Evolutionary conservation across 1,139 yeast species (phyloP), one percentile per base, ranked within the genome.

Genomic region (Arxiozyma heterogenica): DNA sequence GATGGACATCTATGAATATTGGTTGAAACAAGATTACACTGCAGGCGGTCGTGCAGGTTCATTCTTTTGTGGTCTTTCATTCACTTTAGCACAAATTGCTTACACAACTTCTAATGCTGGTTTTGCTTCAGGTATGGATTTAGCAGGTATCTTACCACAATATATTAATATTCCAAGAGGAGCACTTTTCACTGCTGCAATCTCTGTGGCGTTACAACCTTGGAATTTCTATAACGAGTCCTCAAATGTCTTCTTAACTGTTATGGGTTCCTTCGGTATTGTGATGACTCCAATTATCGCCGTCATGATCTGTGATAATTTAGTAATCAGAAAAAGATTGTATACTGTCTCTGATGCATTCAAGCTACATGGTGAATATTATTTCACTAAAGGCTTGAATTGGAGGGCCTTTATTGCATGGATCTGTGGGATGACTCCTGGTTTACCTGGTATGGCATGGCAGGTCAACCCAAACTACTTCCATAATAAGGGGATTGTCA

Each of bases 121-220:
- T 23, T 71, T 77, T 54, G 77, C 82, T 7, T 78, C 78, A 55
- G 82, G 82, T 49, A 77, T 77, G 71, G 82, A 78, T 64, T 62
- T 78, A 52, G 71, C 80, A 8, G 79, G 81, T 51, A 59, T 78
- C 34, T 66, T 73, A 47, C 82, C 82, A 41, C 73, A 69, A 56
- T 79, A 76, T 62, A 71, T 80, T 61, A 77, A 77, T 56, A 78
- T 80, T 57, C 70, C 71, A 57, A 71, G 84, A 57, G 83, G 83
- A 59, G 76, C 80, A 12, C 56, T 75, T 8, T 57, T 76, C 20
- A 70, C 76, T 45, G 77, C 80, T 1, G 54, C 72, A 2, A 58
- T 77, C 41, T 72, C 77, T 25, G 71, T 77, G 68, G 74, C 76
- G 44, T 66, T 73, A 54, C 78, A 74, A 58, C 81, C 81, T 21